Conservation (phyloP, 371 early-diverging fungal species). For the Rhizomucor pusillus region DNA sequence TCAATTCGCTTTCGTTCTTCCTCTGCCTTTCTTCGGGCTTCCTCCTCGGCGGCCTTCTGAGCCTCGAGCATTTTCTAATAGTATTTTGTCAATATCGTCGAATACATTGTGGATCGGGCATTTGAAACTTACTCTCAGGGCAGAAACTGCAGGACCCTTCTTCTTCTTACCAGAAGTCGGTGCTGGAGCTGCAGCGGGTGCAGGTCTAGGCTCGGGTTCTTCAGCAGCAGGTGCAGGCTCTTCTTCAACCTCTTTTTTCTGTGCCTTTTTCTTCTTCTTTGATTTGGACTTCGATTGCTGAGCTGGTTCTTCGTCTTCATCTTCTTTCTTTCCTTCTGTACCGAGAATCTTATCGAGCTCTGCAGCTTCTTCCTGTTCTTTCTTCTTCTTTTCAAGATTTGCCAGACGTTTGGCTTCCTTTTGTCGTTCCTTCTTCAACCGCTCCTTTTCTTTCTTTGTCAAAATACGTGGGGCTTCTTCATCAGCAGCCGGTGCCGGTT, state of each 20-base stretch:
- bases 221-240: conserved; percentile 19
- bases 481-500: conserved; percentile 12
- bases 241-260: conserved; percentile 16
- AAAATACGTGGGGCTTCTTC: conserved; percentile 25
- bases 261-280: conserved; percentile 35
- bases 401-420: conserved; percentile 53
- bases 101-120: not conserved
- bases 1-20: conserved; percentile 41
- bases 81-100: too few species aligned
- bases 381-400: conserved; percentile 42
- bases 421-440: conserved; percentile 50
- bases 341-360: conserved; percentile 33
- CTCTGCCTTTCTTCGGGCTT: conserved; percentile 33
- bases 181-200: conserved; percentile 21
- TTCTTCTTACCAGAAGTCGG: conserved; percentile 35
- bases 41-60: conserved; percentile 53
- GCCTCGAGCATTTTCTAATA: conserved; percentile 50
- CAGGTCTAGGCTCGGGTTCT: conserved; percentile 23
- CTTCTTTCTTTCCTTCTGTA: conserved; percentile 11
- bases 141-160: conserved; percentile 46
- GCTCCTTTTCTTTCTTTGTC: conserved; percentile 49
- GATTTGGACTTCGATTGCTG: conserved; percentile 26
- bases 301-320: conserved; percentile 7
- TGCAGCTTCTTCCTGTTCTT: conserved; percentile 38
- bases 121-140: conserved; percentile 39